Percentiles rank a stretch among this genome's conserved stretches.
phyloP scores from a whole-genome alignment of 2,329 filamentous ascomycete genomes.

The Aquanectria penicillioides region DNA sequence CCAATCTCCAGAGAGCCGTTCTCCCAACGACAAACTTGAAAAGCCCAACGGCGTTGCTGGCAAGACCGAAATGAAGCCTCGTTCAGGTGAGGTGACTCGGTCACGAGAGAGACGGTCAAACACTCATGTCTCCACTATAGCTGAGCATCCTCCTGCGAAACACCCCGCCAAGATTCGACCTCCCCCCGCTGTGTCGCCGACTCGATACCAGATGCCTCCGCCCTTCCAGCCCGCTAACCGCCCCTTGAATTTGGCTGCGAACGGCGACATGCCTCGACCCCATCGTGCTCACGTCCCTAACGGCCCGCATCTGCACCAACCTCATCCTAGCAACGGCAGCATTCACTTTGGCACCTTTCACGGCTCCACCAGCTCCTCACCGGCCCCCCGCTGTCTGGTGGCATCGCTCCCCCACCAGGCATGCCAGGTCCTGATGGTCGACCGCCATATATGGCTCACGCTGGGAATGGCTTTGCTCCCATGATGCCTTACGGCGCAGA shows the following conservation, averaged over 20 bases:
- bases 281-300: slow-evolving; percentile 47
- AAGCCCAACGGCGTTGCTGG: slow-evolving; percentile 30
- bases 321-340: slow-evolving; percentile 64
- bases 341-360: slow-evolving; percentile 66
- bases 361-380: slow-evolving; percentile 67
- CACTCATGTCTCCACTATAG: slow-evolving; percentile 23
- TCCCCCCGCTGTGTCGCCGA: slow-evolving; percentile 45
- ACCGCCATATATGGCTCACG: slow-evolving; percentile 46
- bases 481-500: slow-evolving; percentile 50
- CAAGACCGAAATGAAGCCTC: slow-evolving; percentile 28
- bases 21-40: slow-evolving; percentile 8
- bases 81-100: slow-evolving; percentile 27
- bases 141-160: slow-evolving; percentile 27
- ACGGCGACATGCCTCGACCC: slow-evolving; percentile 46
- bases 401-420: slow-evolving; percentile 60
- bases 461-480: slow-evolving; percentile 50
- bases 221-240: slow-evolving; percentile 52
- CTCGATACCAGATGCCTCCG: slow-evolving; percentile 56
- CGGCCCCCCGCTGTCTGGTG: slow-evolving; percentile 60
- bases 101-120: neutral
- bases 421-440: slow-evolving; percentile 49
- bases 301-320: slow-evolving; percentile 57
- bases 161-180: slow-evolving; percentile 39
- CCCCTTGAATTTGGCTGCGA: slow-evolving; percentile 42
- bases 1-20: slow-evolving; percentile 19